phyloP scores from a whole-genome alignment of 441 rosid species.

The Omphalea diandra region DNA sequence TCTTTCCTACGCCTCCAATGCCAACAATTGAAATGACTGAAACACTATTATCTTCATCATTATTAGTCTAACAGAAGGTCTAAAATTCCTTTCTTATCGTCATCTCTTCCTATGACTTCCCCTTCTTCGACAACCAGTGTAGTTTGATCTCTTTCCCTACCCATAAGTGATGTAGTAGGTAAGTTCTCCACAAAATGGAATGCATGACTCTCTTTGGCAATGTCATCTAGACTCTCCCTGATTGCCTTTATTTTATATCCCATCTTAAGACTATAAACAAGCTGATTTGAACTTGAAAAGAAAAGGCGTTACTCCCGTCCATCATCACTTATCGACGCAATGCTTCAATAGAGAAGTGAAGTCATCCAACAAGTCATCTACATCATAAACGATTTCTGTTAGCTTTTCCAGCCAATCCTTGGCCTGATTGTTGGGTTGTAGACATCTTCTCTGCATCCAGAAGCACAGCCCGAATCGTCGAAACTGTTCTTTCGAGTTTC shows the following conservation, averaged over 20 bases:
- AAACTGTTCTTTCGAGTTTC: too few species aligned
- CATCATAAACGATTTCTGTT: too few species aligned
- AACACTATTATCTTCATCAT: neutral
- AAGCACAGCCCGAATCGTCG: too few species aligned
- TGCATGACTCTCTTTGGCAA: neutral
- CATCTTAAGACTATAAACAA: neutral
- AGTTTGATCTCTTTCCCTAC: constrained; percentile 6
- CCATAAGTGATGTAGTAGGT: too few species aligned
- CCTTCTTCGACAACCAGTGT: constrained; percentile 13
- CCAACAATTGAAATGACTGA: constrained; percentile 22
- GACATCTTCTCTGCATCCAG: too few species aligned
- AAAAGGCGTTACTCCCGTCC: neutral
- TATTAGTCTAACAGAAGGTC: neutral
- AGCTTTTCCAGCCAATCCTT: too few species aligned
- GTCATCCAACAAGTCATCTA: neutral
- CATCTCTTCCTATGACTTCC: constrained; percentile 22
- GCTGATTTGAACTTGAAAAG: neutral
- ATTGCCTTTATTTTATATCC: neutral
- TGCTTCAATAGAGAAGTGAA: neutral
- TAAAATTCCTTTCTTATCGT: constrained; percentile 5
- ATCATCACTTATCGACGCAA: too few species aligned
- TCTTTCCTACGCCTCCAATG: constrained; percentile 31
- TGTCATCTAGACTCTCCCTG: neutral
- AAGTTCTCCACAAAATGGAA: neutral
- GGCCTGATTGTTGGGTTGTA: too few species aligned